These are phyloP conservation scores for Suhomyces faveliae DNA, from an alignment of 805 yeast genomes.

Conservation along the genomic window DNA sequence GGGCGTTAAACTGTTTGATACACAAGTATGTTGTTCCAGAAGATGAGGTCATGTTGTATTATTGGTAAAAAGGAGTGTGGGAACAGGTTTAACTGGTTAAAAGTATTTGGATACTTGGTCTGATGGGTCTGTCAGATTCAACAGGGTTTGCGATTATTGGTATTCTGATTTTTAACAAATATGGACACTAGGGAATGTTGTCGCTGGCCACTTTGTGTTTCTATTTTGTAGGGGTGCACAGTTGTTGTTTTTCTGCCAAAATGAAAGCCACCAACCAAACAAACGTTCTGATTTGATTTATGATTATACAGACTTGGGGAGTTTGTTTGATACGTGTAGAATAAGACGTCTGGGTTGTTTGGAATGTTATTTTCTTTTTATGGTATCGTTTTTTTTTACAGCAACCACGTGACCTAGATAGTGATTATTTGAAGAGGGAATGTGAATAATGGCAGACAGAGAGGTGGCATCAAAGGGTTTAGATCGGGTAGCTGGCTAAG, in stretches of 20 bases:
- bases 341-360: not conserved
- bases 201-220: not conserved
- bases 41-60: slow-evolving; percentile 9
- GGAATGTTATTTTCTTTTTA: slow-evolving; percentile 3
- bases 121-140: not conserved
- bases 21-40: slow-evolving; percentile 47
- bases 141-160: not conserved
- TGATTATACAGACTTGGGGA: not conserved
- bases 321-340: not conserved
- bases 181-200: not conserved
- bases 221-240: not conserved
- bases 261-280: not conserved
- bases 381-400: not conserved
- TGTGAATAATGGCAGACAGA: not conserved
- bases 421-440: not conserved
- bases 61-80: not conserved
- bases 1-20: slow-evolving; percentile 81
- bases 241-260: not conserved
- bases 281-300: not conserved
- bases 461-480: not conserved
- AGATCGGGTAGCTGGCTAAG: not conserved
- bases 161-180: not conserved
- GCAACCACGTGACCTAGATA: not conserved
- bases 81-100: not conserved
- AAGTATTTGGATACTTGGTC: not conserved